Percentiles rank a stretch among this genome's conserved stretches.
phyloP scores from a whole-genome alignment of 2,329 filamentous ascomycete genomes.

The Monilinia fructicola region DNA sequence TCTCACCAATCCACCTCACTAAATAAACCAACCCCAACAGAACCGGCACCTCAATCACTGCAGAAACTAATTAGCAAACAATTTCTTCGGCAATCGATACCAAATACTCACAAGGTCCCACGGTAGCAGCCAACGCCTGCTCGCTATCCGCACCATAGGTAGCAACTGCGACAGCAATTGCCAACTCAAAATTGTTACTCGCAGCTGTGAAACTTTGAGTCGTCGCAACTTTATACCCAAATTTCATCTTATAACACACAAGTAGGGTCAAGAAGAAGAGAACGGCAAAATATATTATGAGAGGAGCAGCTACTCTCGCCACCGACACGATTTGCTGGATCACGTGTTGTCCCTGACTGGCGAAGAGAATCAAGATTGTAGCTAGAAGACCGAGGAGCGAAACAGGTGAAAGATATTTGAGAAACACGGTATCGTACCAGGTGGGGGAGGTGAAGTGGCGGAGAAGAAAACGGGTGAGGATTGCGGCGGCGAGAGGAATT shows the following conservation, averaged over 20 bases:
- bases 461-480: conserved; percentile 69
- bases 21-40: conserved; percentile 75
- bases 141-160: conserved; percentile 76
- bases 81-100: neutral
- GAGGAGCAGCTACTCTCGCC: conserved; percentile 73
- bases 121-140: conserved; percentile 78
- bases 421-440: conserved; percentile 68
- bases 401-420: conserved; percentile 69
- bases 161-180: conserved; percentile 83
- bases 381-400: conserved; percentile 82
- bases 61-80: neutral
- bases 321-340: conserved; percentile 83
- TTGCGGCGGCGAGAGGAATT: conserved; percentile 76
- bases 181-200: conserved; percentile 91
- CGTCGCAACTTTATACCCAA: conserved; percentile 66
- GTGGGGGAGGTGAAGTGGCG: conserved; percentile 52
- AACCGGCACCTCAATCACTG: conserved; percentile 79
- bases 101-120: conserved; percentile 58
- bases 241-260: conserved; percentile 63
- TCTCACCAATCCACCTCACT: conserved; percentile 57
- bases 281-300: conserved; percentile 76
- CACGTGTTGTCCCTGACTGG: conserved; percentile 73
- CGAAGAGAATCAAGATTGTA: conserved; percentile 84
- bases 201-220: conserved; percentile 88
- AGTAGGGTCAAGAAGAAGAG: conserved; percentile 71